phyloP scores from a whole-genome alignment of 192 early-diverging fungal genomes.

The Coemansia guatemalensis region DNA sequence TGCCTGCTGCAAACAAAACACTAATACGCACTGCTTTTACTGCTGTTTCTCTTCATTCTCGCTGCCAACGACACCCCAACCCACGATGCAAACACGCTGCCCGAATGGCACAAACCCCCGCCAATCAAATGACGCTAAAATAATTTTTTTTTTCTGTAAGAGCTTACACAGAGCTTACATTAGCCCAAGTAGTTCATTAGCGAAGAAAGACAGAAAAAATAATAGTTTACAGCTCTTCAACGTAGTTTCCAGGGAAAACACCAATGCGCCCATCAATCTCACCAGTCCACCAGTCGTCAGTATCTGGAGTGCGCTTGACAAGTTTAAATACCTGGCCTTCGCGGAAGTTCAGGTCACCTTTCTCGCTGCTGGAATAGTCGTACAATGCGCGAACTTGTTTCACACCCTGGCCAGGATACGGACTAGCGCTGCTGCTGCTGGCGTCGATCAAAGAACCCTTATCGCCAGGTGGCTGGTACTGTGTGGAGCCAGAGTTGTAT shows the following conservation, averaged over 20 bases:
- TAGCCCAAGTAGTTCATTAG: neutral
- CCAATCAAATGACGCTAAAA: too few species aligned
- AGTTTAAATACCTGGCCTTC: conserved; percentile 74
- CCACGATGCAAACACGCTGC: too few species aligned
- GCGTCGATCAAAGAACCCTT: neutral
- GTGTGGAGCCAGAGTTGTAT: conserved; percentile 5
- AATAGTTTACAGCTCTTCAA: conserved; percentile 9
- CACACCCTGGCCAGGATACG: conserved; percentile 21
- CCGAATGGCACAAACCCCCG: too few species aligned
- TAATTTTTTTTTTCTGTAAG: too few species aligned
- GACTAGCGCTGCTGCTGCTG: conserved; percentile 21
- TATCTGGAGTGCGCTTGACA: conserved; percentile 56
- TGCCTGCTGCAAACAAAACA: too few species aligned
- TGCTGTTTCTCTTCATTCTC: too few species aligned
- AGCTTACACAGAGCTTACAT: too few species aligned
- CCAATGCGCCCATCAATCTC: conserved; percentile 61
- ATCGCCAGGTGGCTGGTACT: conserved; percentile 8
- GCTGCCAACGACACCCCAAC: too few species aligned
- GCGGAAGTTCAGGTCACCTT: conserved; percentile 69
- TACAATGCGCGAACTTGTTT: conserved; percentile 70
- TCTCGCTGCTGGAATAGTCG: conserved; percentile 72
- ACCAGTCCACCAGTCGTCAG: conserved; percentile 85
- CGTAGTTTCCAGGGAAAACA: conserved; percentile 69
- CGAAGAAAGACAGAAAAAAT: neutral
- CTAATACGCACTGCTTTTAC: too few species aligned